Evolutionary conservation across 306 rosid species (phyloP).

Genomic region (Mimosa bimucronata): DNA sequence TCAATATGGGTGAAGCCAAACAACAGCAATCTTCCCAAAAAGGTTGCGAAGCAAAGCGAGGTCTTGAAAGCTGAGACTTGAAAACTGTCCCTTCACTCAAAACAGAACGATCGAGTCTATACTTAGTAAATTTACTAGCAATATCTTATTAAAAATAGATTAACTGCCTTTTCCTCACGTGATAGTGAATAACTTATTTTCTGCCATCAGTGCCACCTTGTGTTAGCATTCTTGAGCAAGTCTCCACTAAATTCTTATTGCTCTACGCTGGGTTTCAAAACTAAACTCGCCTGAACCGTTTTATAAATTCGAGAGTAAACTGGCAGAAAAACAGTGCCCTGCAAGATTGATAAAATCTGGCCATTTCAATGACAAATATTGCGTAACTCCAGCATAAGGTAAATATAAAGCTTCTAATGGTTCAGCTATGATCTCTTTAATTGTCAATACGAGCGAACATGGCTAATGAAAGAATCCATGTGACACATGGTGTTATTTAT

Average conservation of each 20-base stretch:
- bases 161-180: background rate
- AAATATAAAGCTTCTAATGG: slow-evolving; percentile 32
- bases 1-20: background rate
- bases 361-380: slow-evolving; percentile 26
- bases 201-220: background rate
- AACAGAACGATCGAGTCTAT: background rate
- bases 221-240: background rate
- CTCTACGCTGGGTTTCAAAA: background rate
- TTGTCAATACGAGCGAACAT: slow-evolving; percentile 37
- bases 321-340: slow-evolving; percentile 34
- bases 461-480: slow-evolving; percentile 30
- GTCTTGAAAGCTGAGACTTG: background rate
- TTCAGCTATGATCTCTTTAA: slow-evolving; percentile 25
- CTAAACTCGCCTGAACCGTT: slow-evolving; percentile 15
- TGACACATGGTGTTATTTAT: slow-evolving; percentile 28
- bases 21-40: background rate
- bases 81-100: background rate
- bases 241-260: background rate
- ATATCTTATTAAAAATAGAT: background rate
- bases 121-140: background rate
- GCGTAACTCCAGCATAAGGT: background rate
- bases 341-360: slow-evolving; percentile 25
- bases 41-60: background rate
- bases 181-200: background rate
- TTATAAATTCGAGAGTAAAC: slow-evolving; percentile 5